Percentiles rank a stretch among this genome's conserved stretches.
These are phyloP conservation scores for Sugiyamaella americana DNA, from an alignment of 805 yeast species.

Conservation along the genomic window DNA sequence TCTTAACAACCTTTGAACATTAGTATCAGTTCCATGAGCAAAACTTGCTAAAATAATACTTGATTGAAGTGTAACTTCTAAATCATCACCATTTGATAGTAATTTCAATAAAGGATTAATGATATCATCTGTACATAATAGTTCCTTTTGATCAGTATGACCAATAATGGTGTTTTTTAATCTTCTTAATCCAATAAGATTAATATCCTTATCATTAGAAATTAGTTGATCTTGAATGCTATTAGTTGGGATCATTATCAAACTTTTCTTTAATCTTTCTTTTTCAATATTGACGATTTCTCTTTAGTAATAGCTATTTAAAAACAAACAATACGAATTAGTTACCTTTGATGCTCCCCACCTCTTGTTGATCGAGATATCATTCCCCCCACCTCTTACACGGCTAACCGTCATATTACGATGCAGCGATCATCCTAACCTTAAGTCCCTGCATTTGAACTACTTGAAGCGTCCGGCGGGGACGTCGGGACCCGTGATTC, in stretches of 20 bases:
- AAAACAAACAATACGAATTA: too few relatives aligned
- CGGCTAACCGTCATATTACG: too few relatives aligned
- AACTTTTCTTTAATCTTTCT: too few relatives aligned
- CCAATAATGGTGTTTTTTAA: slow-evolving; percentile 32
- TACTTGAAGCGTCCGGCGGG: too few relatives aligned
- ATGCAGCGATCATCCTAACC: too few relatives aligned
- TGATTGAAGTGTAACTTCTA: slow-evolving; percentile 23
- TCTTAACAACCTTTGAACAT: slow-evolving; percentile 13
- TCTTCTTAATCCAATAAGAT: slow-evolving; percentile 19
- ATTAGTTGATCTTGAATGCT: slow-evolving; percentile 8
- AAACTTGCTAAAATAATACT: slow-evolving; percentile 28
- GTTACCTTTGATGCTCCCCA: too few relatives aligned
- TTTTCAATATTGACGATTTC: too few relatives aligned
- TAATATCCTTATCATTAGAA: slow-evolving; percentile 6
- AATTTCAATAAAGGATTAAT: slow-evolving; percentile 22
- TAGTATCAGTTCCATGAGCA: slow-evolving; percentile 22
- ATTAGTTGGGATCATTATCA: neutral
- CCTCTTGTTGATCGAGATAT: too few relatives aligned
- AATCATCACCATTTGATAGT: slow-evolving; percentile 17
- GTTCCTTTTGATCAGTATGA: slow-evolving; percentile 29
- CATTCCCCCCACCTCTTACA: too few relatives aligned
- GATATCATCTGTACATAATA: slow-evolving; percentile 21
- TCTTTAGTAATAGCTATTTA: too few relatives aligned
- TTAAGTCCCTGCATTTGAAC: too few relatives aligned
- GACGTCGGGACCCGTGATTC: too few relatives aligned